Evolutionary conservation across 495 filamentous ascomycete species (phyloP), one percentile per base, ranked within the genome.

Genomic region (Aspergillus leporis): DNA sequence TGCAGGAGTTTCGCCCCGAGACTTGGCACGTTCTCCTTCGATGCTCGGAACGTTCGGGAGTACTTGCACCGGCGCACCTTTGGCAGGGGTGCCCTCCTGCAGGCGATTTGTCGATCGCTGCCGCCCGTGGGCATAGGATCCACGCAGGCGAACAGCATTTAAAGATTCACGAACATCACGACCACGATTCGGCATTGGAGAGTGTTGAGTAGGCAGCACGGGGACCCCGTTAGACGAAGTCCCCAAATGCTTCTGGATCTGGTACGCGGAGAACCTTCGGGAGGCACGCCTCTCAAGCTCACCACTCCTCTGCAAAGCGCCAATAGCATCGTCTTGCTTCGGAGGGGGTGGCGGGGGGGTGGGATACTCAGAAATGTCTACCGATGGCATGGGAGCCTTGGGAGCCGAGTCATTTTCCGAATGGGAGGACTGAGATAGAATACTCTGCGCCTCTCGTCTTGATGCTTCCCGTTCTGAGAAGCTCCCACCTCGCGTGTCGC

Each of bases 251-350:
- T 96, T 97, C 22, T 90, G 90, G 48, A 98, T 93, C 64, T 98
- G 95, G 73, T 98, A 98, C 41, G 89, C 87, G 31, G 93, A 97
- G 68, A 97, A 98, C 63, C 94, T 79, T 64, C 93, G 82, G 4
- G 95, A 98, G 10, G 94, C 95, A 63, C 94, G 84, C 62, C 94
- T 83, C 66, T 98, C 93, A n/a, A 98, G 77, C 57, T 96, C 91
- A 5, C 92, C 91, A 53, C 92, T 92, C 69, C 90, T 81, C 70
- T 98, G 95, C 60, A 98, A 72, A 45, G 92, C 92, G 40, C 90
- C 91, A 51, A 98, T 78, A 9, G 94, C 94, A 77, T 96, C 93
- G 66, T 95, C 89, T 62, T 93, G 86, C 62, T 90, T 89, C 22
- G 88, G 87, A 47, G 90, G 87, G 10, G 89, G 88, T 12, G 90